Evolutionary conservation across 192 early-diverging fungal genomes (phyloP), one percentile per base, ranked within the genome.

Genomic region (Entomortierella lignicola): DNA sequence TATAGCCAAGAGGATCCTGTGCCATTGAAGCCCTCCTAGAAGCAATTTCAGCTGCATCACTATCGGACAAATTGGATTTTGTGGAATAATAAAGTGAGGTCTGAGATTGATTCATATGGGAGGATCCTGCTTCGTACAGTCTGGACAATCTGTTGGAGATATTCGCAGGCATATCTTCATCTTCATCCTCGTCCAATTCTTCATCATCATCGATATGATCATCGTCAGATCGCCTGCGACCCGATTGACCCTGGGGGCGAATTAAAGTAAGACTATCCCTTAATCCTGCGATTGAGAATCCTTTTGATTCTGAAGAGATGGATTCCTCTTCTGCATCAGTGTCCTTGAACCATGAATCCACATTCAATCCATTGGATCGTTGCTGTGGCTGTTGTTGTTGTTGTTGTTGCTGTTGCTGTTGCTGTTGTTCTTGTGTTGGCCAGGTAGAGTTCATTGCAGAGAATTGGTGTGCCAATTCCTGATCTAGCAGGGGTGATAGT

Each of bases 61-160:
- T 42, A 8, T 74, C 72, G 2, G 72, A 74, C 1, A 74, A 20
- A 5, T 57, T 66, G 11, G 72, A 74, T 55, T 74, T 74, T 30
- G 63, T 66, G 17, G 72, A 74, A 30, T 74, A 74, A 48, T 74
- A 74, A 2, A 74, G 72, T 2, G 72, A 74, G 10, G 72, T 74
- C 25, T 74, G 72, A 25, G 72, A 74, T 15, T 74, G 72, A 31
- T 74, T 74, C 39, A 74, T 37, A 31, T 74, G 72, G 8, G 62
- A 31, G 13, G 72, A 66, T 25, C 72, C 72, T 44, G 63, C 27
- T 17, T 74, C 72, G 29, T 74, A 74, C 20, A 74, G 64, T 32
- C 34, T 74, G 18, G 72, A 74, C 6, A 74, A 58, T n/a, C 72
- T 56, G 26, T 74, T 66, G 1, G 72, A 59, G 34, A 74, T 74